Evolutionary conservation across 257 asterid genomes (phyloP).

Genomic region (Nicotiana tomentosiformis): DNA sequence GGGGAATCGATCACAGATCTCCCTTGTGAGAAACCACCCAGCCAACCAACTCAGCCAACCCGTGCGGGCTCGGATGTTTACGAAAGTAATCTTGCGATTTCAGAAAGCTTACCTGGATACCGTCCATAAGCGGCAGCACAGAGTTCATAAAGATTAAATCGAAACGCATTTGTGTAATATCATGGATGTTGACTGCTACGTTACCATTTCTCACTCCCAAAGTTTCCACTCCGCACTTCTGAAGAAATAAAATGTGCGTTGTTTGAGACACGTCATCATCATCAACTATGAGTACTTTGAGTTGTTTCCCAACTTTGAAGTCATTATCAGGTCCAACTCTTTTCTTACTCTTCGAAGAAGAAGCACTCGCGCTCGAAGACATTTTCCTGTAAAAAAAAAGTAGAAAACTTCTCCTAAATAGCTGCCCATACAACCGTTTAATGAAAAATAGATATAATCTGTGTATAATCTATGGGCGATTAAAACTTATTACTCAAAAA

Average conservation of each 20-base stretch:
- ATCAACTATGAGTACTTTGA: not conserved
- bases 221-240: not conserved
- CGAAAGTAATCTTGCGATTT: no score
- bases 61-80: no score
- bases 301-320: not conserved
- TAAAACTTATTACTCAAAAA: no score
- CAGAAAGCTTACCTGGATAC: not conserved
- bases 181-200: not conserved
- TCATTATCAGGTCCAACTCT: no score
- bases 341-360: not conserved
- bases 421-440: no score
- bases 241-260: not conserved
- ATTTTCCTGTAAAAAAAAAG: not conserved
- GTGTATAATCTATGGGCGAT: no score
- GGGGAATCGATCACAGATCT: no score
- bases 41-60: no score
- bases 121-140: not conserved
- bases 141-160: not conserved
- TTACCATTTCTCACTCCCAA: not conserved
- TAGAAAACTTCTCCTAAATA: no score
- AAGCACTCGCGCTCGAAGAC: not conserved
- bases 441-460: no score
- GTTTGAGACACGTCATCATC: not conserved
- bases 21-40: accelerated
- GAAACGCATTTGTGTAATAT: not conserved